A percentile compares a stretch with the other conserved stretches of the same genome.
These are phyloP conservation scores for Leucogyrophana mollusca DNA, from an alignment of 768 basidiomycete genomes.

Conservation along the genomic window DNA sequence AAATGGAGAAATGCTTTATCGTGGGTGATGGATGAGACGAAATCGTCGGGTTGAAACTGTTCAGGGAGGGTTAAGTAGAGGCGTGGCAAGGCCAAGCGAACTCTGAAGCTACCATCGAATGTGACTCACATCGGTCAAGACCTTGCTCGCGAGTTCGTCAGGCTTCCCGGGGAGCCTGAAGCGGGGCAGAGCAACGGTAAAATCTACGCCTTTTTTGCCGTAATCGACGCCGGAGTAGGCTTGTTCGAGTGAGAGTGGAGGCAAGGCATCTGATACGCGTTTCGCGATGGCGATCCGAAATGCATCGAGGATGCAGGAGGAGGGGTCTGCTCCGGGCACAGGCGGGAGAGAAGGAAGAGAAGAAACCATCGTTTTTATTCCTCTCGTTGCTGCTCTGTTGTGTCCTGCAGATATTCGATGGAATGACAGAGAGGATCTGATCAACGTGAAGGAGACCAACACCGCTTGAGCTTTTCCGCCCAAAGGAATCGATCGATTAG, in stretches of 20 bases:
- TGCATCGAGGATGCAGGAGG: slow-evolving; percentile 65
- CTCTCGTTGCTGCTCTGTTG: no score
- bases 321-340: slow-evolving; percentile 56
- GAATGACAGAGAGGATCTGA: no score
- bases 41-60: slow-evolving; percentile 85
- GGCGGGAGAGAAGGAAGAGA: slow-evolving; percentile 38
- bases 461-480: no score
- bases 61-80: background rate
- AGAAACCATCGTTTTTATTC: slow-evolving; percentile 24
- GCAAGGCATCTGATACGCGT: slow-evolving; percentile 62
- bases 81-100: background rate
- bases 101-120: background rate
- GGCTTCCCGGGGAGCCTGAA: slow-evolving; percentile 85
- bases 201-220: slow-evolving; percentile 93
- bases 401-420: no score
- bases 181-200: slow-evolving; percentile 88
- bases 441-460: no score
- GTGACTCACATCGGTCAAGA: slow-evolving; percentile 65
- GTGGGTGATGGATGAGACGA: slow-evolving; percentile 64
- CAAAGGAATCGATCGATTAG: no score
- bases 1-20: slow-evolving; percentile 86
- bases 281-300: slow-evolving; percentile 84
- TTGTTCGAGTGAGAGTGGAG: slow-evolving; percentile 66
- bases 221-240: slow-evolving; percentile 85
- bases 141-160: slow-evolving; percentile 71